Evolutionary conservation across 768 basidiomycete species (phyloP), one percentile per base, ranked within the genome.

Genomic region (Kwoniella bestiolae): DNA sequence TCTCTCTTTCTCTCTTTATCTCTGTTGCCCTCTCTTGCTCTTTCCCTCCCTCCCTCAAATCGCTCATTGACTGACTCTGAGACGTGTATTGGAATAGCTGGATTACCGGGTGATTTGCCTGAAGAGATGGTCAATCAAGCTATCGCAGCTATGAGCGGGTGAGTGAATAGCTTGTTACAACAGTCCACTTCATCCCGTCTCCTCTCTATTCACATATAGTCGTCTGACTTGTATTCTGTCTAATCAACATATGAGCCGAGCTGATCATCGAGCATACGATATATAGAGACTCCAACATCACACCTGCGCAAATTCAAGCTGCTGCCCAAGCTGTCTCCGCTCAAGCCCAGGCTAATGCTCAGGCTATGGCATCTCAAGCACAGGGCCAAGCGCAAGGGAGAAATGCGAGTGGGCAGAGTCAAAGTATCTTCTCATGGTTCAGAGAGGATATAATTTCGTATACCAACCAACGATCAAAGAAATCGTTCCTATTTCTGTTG

Each of bases 81-180:
- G 12, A 14, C 18, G 38, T 41, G 38, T n/a, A 41, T 16, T 41
- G 38, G 38, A 41, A 84, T 88, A 56, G 92, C 92, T 45, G 94
- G 93, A 31, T 91, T 95, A n/a, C 91, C 91, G 56, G 88, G 94
- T 52, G 92, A 96, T 81, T 84, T 96, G 34, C 94, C 94, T 26
- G 91, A 93, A 34, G 94, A 96, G 71, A 86, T 95, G 63, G 93
- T 96, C 72, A 86, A 91, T 25, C 91, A 91, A 51, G 92, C 93
- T 7, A 82, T 96, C 71, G 94, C 93, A 81, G 89, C 75, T 9
- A 74, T 74, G 73, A 63, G 59, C 44, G 58, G 58, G 45, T 61
- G 23, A 55, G 52, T 25, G n/a, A n/a, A n/a, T n/a, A n/a, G n/a
- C n/a, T n/a, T n/a, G n/a, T n/a, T n/a, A n/a, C n/a, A n/a, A n/a